Base-by-base conservation (phyloP, 2,329 filamentous ascomycete species). In the Xylaria hypoxylon region DNA sequence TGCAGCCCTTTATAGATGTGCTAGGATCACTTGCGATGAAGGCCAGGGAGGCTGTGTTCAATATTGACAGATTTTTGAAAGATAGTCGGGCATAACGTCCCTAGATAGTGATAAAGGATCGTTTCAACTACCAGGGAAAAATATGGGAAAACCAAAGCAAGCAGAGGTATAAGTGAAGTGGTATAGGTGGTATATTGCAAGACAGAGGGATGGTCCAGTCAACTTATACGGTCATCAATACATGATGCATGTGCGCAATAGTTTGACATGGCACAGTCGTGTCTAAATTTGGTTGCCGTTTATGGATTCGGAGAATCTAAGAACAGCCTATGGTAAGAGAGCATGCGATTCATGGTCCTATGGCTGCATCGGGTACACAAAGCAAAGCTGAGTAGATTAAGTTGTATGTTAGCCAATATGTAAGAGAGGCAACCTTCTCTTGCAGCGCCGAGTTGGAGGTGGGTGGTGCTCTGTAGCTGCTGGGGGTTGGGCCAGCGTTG, bases 241-340 rank as follows among this genome's bases (percentile, higher is more conserved):
- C 57, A 62, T 65, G 47, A 59, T 70, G 68, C 65, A 70, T 38
- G 40, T 47, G 57, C 24, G 62, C 50, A 61, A 65, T 55, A 68
- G 47, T 22, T 59, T 59, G 50, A 26, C 59, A 64, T 35, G 52
- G n/a, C 47, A 62, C 26, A 40, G 44, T 48, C 50, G 45, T 42
- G 26, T 58, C 57, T 47, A 57, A 69, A 58, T 64, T 55, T 35
- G 56, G 62, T 11, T 51, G 8, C 64, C 52, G 22, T 59, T 45
- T 53, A 42, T 26, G 40, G 44, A 59, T 33, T 59, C 45, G 60
- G 55, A 44, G 52, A 57, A 67, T 22, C 57, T 7, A 42, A 17
- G 38, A 59, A 59, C 62, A 62, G 53, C 55, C 62, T 65, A 68
- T 59, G 52, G 40, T 3, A 22, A 24, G 42, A 64, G 33, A 48